Percentiles rank a stretch among this genome's conserved stretches.
Evolutionary conservation across 331 rosid species (phyloP).

Genomic region (Pyracantha coccinea): DNA sequence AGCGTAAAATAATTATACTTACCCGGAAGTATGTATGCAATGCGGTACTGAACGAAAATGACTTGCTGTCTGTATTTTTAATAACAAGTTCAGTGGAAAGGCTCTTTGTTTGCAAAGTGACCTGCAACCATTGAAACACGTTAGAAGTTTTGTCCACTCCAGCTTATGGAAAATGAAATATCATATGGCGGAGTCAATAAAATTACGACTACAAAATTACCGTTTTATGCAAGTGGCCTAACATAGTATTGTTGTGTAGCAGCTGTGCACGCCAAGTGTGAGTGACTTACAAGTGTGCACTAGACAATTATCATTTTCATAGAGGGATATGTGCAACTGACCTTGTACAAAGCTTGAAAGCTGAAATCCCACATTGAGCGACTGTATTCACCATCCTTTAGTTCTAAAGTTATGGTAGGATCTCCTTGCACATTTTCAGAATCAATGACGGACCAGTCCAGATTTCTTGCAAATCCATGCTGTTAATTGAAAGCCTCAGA

Average conservation of each 20-base stretch:
- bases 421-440: conserved; percentile 68
- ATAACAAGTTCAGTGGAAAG: conserved; percentile 68
- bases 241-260: neutral
- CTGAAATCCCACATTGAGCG: conserved; percentile 89
- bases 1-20: conserved; percentile 26
- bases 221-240: neutral
- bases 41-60: conserved; percentile 80
- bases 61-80: conserved; percentile 67
- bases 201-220: neutral
- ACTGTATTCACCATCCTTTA: conserved; percentile 72
- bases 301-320: conserved; percentile 3
- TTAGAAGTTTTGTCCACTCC: neutral
- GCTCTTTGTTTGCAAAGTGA: conserved; percentile 49
- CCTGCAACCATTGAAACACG: conserved; percentile 31
- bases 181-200: neutral
- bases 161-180: neutral
- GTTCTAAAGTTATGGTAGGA: conserved; percentile 63
- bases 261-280: neutral
- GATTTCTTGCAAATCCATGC: conserved; percentile 90
- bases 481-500: conserved; percentile 22
- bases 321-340: conserved; percentile 5
- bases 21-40: conserved; percentile 82
- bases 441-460: conserved; percentile 75
- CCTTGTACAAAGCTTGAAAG: conserved; percentile 88
- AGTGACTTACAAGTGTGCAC: neutral